These are phyloP conservation scores for Globisporangium paddicum DNA, from an alignment of 352 stramenopile genomes.

Conservation along the genomic window DNA sequence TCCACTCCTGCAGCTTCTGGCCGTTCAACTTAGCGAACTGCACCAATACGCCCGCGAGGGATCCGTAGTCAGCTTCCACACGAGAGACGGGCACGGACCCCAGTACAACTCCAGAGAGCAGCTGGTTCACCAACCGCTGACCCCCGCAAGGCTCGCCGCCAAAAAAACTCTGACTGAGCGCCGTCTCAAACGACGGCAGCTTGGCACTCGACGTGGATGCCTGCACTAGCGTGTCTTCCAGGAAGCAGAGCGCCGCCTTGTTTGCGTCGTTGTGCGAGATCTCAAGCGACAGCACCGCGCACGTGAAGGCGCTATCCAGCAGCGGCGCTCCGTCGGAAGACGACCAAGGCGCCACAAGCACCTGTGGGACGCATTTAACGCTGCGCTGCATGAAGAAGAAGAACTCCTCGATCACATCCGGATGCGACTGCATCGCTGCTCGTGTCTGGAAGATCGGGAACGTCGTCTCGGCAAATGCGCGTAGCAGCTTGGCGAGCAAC, in stretches of 20 bases:
- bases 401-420: slow-evolving; percentile 95
- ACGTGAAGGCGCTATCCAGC: slow-evolving; percentile 80
- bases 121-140: slow-evolving; percentile 51
- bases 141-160: slow-evolving; percentile 16
- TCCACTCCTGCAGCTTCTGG: slow-evolving; percentile 42
- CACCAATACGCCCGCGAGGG: slow-evolving; percentile 63
- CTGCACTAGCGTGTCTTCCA: slow-evolving; percentile 59
- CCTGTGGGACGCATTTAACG: slow-evolving; percentile 78
- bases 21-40: slow-evolving; percentile 69
- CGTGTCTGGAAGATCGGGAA: slow-evolving; percentile 77
- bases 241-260: slow-evolving; percentile 91
- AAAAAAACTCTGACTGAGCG: slow-evolving; percentile 23
- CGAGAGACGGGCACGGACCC: slow-evolving; percentile 50
- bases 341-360: slow-evolving; percentile 42
- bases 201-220: slow-evolving; percentile 11
- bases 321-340: slow-evolving; percentile 32
- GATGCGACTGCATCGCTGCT: slow-evolving; percentile 65
- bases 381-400: slow-evolving; percentile 94
- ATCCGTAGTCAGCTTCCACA: slow-evolving; percentile 80
- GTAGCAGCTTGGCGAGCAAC: slow-evolving; percentile 55
- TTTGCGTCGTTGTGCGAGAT: slow-evolving; percentile 94
- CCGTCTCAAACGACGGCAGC: slow-evolving; percentile 14
- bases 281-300: slow-evolving; percentile 80
- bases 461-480: slow-evolving; percentile 66
- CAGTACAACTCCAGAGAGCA: slow-evolving; percentile 64